Percentiles rank a stretch among this genome's conserved stretches.
Conservation (phyloP, 495 filamentous ascomycete species). For the Rhizodiscina lignyota region DNA sequence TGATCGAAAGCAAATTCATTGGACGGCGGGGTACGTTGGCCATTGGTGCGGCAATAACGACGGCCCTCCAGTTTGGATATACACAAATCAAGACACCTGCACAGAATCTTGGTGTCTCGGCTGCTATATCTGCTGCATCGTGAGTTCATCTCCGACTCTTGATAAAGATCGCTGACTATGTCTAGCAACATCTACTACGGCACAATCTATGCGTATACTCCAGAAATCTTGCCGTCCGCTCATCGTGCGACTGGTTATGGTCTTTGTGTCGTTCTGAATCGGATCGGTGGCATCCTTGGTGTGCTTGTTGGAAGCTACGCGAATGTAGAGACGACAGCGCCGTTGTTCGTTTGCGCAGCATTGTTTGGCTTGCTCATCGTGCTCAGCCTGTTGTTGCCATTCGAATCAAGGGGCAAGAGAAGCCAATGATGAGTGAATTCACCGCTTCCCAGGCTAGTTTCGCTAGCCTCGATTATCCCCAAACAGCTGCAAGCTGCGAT, state of each 20-base stretch:
- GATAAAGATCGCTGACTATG: neutral
- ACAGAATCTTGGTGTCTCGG: conserved; percentile 26
- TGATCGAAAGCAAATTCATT: conserved; percentile 20
- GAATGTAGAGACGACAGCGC: conserved; percentile 19
- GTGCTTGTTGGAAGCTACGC: conserved; percentile 25
- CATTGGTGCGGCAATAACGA: conserved; percentile 25
- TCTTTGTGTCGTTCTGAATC: conserved; percentile 24
- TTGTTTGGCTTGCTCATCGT: conserved; percentile 19
- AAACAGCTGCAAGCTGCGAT: too few species aligned
- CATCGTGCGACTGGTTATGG: conserved; percentile 29
- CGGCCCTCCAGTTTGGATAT: conserved; percentile 28
- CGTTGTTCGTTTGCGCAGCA: conserved; percentile 25
- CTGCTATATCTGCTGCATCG: conserved; percentile 25
- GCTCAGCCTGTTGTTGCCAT: conserved; percentile 22
- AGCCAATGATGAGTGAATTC: too few species aligned
- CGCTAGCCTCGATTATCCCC: too few species aligned
- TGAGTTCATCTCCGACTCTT: neutral
- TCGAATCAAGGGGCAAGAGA: conserved; percentile 18
- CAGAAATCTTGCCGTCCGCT: conserved; percentile 26
- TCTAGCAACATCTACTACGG: conserved; percentile 28
- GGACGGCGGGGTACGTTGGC: conserved; percentile 24
- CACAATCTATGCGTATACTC: conserved; percentile 30
- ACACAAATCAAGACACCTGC: conserved; percentile 24
- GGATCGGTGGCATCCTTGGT: conserved; percentile 23
- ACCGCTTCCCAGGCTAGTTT: too few species aligned